phyloP scores from a whole-genome alignment of 257 asterid species.

The Nicotiana paniculata region DNA sequence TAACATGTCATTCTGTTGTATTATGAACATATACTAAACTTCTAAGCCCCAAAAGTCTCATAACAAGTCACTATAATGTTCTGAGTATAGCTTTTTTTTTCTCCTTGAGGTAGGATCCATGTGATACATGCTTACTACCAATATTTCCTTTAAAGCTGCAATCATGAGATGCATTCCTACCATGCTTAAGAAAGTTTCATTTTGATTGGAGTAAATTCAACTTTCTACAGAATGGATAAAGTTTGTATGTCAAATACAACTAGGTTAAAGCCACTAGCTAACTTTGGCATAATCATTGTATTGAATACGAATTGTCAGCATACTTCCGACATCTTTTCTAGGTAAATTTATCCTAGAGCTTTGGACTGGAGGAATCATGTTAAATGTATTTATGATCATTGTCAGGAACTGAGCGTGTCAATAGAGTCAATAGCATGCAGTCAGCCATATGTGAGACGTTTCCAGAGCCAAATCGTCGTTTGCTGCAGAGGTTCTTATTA shows the following conservation, averaged over 20 bases:
- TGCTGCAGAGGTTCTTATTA: constrained; percentile 64
- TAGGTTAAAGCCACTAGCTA: not conserved
- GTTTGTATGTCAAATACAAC: not conserved
- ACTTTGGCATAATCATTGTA: not conserved
- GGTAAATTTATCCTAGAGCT: not conserved
- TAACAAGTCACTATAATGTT: not conserved
- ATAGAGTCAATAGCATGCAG: constrained; percentile 68
- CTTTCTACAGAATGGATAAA: too few relatives aligned
- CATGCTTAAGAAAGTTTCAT: not conserved
- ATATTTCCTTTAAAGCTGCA: not conserved
- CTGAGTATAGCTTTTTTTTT: not conserved
- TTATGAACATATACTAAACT: not conserved
- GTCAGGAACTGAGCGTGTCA: constrained; percentile 74
- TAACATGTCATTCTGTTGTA: not conserved
- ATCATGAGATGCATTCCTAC: not conserved
- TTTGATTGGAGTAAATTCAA: not conserved
- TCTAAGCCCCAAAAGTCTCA: not conserved
- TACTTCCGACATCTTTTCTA: not conserved
- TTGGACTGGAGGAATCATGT: not conserved
- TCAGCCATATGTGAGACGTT: constrained; percentile 90
- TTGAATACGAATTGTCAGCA: not conserved
- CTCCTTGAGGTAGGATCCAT: not conserved
- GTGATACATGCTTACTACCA: not conserved
- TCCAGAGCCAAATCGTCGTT: constrained; percentile 94
- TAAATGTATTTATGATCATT: not conserved